Percentiles rank a stretch among this genome's conserved stretches.
Evolutionary conservation across 371 early-diverging fungal genomes (phyloP).

Genomic region (Gilbertella persicaria): DNA sequence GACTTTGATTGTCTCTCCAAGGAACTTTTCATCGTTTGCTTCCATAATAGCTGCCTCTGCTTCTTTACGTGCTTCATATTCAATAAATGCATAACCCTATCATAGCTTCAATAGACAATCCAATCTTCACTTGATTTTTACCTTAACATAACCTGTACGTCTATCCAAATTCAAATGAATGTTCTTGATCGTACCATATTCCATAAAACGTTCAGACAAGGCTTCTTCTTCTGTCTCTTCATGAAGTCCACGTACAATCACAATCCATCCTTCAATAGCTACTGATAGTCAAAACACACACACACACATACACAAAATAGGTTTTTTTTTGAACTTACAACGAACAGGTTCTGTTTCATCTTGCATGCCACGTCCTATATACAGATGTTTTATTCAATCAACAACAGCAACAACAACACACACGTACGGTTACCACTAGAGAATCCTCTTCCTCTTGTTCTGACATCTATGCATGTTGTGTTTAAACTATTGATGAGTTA

Average conservation of each 20-base stretch:
- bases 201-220: conserved; percentile 83
- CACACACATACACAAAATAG: not conserved
- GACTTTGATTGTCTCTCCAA: conserved; percentile 71
- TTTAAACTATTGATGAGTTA: not conserved
- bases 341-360: conserved; percentile 55
- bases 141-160: conserved; percentile 95
- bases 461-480: conserved; percentile 8
- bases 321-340: conserved; percentile 44
- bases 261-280: conserved; percentile 96
- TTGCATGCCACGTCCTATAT: conserved; percentile 18
- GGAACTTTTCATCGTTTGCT: conserved; percentile 69
- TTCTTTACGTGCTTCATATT: conserved; percentile 82
- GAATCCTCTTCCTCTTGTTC: conserved; percentile 15
- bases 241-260: conserved; percentile 88
- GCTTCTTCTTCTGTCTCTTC: conserved; percentile 95
- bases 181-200: conserved; percentile 87
- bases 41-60: conserved; percentile 80
- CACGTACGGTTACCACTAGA: conserved; percentile 7
- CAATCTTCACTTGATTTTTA: no score
- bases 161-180: conserved; percentile 93
- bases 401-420: conserved; percentile 16
- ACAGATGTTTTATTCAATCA: conserved; percentile 3
- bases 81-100: conserved; percentile 93
- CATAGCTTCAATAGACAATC: no score
- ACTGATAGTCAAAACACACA: not conserved